Conservation (phyloP, 257 asterid species). For the Fraxinus excelsior region DNA sequence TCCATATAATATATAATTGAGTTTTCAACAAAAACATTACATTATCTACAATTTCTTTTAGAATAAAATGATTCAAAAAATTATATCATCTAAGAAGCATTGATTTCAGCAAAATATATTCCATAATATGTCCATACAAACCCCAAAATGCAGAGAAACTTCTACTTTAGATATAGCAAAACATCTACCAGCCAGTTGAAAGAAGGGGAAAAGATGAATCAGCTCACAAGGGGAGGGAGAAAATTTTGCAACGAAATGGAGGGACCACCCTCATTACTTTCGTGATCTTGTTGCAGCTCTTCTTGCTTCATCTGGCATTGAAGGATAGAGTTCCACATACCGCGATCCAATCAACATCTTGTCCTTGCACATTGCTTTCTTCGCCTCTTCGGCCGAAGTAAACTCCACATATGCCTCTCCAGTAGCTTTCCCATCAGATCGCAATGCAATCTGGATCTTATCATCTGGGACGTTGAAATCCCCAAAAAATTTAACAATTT, state of each 20-base stretch:
- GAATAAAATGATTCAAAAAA: neutral
- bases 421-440: conserved; percentile 87
- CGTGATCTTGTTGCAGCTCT: conserved; percentile 69
- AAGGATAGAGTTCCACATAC: conserved; percentile 89
- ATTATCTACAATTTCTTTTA: neutral
- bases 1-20: neutral
- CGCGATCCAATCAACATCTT: conserved; percentile 86
- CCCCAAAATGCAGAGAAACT: neutral
- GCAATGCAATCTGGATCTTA: conserved; percentile 66
- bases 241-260: neutral
- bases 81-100: neutral
- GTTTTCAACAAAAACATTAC: neutral
- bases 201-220: neutral
- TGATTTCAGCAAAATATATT: neutral
- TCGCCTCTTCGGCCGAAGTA: conserved; percentile 73
- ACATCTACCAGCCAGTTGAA: neutral
- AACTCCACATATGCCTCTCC: conserved; percentile 94
- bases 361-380: conserved; percentile 83
- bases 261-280: conserved; percentile 22
- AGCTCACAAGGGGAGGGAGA: neutral
- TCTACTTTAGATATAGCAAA: neutral
- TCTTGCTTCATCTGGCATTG: conserved; percentile 71
- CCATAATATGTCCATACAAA: neutral
- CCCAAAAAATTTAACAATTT: conserved; percentile 68
- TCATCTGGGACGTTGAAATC: conserved; percentile 62